Base-by-base conservation (phyloP, 176 grass and related monocot species). In the Cocos nucifera region DNA sequence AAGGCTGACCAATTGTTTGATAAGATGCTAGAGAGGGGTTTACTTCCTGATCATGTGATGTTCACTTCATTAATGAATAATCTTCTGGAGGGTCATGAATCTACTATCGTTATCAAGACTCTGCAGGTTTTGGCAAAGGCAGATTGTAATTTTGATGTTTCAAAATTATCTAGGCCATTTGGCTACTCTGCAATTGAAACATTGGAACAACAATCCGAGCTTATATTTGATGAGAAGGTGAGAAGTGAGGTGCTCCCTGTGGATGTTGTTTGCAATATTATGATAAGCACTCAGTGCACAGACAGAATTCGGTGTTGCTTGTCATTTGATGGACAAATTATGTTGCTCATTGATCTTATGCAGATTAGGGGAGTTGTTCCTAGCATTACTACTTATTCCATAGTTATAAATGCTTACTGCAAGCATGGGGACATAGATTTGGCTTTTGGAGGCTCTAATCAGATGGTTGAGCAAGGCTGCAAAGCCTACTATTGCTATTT, bases 211-310 rank as follows among this genome's bases (percentile, higher is more conserved):
- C 57, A 77, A 56, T 44, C 64, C 17, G 20, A 69, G 25, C 39
- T 21, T 16, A 19, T 77, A 57, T 57, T 77, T 22, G 63, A 63
- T 15, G 73, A 58, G 20, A 72, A 77, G n/a, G 51, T 72, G 62
- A 77, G 9, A 72, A 50, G 19, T 18, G 63, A 77, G 55, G 22
- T 72, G 57, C 67, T 76, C 35, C 62, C 56, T 76, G 4, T 71
- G 76, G 66, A 71, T 51, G 19, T n/a, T 17, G 24, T 67, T 62
- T 24, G 61, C 57, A 72, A 66, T 61, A 23, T 76, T 22, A 32
- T 66, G 56, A 76, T 82, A 56, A 76, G 64, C 24, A 19, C 18
- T 35, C 66, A 76, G 79, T 76, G 73, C 23, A 25, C 23, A 10
- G 50, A 71, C 21, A 44, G 55, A 51, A 39, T 16, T 76, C 15